A percentile compares a stretch with the other conserved stretches of the same genome.
Evolutionary conservation across 495 filamentous ascomycete species (phyloP).

Genomic region (Xylaria telfairii): DNA sequence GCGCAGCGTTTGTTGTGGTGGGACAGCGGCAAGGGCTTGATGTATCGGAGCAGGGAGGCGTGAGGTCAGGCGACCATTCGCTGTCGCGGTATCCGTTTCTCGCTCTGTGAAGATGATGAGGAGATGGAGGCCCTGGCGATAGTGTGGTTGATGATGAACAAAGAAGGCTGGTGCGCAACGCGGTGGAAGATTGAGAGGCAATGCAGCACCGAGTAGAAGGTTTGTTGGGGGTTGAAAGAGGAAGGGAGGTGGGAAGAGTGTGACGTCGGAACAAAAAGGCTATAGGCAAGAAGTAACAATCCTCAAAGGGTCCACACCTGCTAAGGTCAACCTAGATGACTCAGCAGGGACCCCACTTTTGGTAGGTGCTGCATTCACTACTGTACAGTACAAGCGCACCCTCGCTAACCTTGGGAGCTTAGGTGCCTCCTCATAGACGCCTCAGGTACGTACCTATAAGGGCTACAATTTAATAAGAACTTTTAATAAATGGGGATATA

Average conservation of each 20-base stretch:
- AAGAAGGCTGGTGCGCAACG: not conserved
- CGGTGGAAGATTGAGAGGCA: not conserved
- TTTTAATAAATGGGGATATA: no score
- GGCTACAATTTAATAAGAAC: not conserved
- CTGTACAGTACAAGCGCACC: no score
- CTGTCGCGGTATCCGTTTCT: not conserved
- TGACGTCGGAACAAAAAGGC: constrained; percentile 22
- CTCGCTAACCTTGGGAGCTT: no score
- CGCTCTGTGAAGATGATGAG: constrained; percentile 8
- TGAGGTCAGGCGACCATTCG: constrained; percentile 17
- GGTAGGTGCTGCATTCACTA: not conserved
- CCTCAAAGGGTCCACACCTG: not conserved
- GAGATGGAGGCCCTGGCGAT: not conserved
- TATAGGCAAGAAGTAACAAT: constrained; percentile 15
- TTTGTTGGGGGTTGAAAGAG: constrained; percentile 19
- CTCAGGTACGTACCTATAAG: not conserved
- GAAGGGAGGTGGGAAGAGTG: constrained; percentile 1
- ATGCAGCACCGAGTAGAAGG: constrained; percentile 10
- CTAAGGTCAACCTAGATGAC: no score
- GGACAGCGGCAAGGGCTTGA: not conserved
- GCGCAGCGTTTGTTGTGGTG: not conserved
- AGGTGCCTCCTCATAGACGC: not conserved
- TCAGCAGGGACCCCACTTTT: constrained; percentile 2
- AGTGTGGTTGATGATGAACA: not conserved
- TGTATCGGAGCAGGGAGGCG: not conserved